Conservation (phyloP, 1,284 basidiomycete genomes). For the Ganoderma meredithae region DNA sequence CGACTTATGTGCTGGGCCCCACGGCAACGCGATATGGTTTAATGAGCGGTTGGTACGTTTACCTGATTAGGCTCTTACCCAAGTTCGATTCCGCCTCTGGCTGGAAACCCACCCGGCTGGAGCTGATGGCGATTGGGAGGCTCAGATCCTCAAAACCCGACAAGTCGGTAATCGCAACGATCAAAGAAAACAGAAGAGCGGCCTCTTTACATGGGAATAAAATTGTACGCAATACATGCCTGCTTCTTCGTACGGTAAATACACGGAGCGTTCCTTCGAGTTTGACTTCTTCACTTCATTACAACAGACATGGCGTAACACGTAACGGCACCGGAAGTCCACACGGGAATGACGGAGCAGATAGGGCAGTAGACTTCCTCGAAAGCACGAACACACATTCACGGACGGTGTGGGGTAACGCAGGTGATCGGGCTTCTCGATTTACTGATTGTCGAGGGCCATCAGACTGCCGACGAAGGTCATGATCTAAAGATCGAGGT, state of each 20-base stretch:
- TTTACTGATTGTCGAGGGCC: conserved; percentile 35
- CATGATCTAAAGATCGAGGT: conserved; percentile 45
- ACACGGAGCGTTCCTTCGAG: conserved; percentile 19
- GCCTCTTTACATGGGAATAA: conserved; percentile 3
- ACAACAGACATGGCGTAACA: conserved; percentile 17
- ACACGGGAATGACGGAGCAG: neutral
- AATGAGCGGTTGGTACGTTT: neutral
- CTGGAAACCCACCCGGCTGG: neutral
- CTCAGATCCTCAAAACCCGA: neutral
- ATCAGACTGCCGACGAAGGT: conserved; percentile 62
- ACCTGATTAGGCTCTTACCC: neutral
- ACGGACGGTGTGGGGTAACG: neutral
- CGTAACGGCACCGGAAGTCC: conserved; percentile 21
- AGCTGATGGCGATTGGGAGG: neutral
- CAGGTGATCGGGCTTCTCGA: neutral
- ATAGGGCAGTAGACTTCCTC: neutral
- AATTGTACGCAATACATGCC: conserved; percentile 27
- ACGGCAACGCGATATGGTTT: neutral
- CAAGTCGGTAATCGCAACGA: neutral
- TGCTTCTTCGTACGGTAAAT: conserved; percentile 25
- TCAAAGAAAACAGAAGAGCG: neutral
- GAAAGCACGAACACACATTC: neutral
- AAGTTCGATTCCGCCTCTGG: neutral
- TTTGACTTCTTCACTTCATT: conserved; percentile 22
- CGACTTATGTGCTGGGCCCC: too few species aligned